Evolutionary conservation across 1,139 yeast genomes (phyloP).

Genomic region (Geotrichum klebahnii): DNA sequence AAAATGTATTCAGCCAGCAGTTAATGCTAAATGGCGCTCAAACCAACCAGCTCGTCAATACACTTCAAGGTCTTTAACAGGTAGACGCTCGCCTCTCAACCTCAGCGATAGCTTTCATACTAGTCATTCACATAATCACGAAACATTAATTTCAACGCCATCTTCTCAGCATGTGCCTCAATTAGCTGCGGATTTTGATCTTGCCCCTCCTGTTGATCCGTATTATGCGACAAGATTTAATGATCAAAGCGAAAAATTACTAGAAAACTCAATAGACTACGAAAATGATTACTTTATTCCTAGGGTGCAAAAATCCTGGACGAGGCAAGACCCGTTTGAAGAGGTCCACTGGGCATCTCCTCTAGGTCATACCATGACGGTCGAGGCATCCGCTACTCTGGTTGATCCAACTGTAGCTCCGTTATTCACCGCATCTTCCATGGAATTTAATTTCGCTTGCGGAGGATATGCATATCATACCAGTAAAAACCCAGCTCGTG

Average conservation of each 20-base stretch:
- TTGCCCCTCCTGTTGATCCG: slow-evolving; percentile 5
- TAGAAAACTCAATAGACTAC: slow-evolving; percentile 11
- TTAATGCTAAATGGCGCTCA: neutral
- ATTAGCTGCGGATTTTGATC: slow-evolving; percentile 11
- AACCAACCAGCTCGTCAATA: neutral
- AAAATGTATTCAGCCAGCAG: neutral
- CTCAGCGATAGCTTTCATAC: neutral
- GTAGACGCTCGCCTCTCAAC: neutral
- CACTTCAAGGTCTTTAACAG: neutral
- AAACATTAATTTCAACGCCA: slow-evolving; percentile 13
- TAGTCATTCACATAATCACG: neutral
- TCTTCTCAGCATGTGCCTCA: slow-evolving; percentile 19
- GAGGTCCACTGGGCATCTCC: slow-evolving; percentile 19
- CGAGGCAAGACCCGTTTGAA: slow-evolving; percentile 11
- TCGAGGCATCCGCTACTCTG: neutral
- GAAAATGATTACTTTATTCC: slow-evolving; percentile 20
- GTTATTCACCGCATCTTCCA: slow-evolving; percentile 2
- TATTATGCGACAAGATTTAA: slow-evolving; percentile 1
- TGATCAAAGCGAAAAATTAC: slow-evolving; percentile 4
- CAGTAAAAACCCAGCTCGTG: slow-evolving; percentile 19
- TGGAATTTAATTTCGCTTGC: slow-evolving; percentile 17
- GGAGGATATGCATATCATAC: slow-evolving; percentile 23
- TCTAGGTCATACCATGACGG: slow-evolving; percentile 18
- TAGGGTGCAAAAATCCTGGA: slow-evolving; percentile 13
- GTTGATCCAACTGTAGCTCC: slow-evolving; percentile 16